Base-by-base conservation (phyloP, 2,329 filamentous ascomycete species). In the Penicillium sp. region DNA sequence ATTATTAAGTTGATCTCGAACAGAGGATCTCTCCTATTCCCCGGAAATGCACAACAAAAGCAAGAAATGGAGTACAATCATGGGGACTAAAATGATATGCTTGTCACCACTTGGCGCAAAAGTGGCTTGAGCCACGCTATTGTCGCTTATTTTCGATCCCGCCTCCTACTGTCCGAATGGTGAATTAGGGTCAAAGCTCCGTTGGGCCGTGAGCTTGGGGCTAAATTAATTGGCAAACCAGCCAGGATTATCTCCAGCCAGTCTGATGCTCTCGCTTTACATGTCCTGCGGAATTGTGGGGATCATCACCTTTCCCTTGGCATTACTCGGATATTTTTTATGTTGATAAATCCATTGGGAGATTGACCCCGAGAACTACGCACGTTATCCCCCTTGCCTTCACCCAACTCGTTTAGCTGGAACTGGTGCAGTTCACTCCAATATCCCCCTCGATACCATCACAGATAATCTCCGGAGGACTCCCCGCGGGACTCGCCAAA, bases 401-500 rank as follows among this genome's bases (percentile, higher is more conserved):
- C 19, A 11, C 25, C 27, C 14, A 2, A 9, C 13, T 16, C 8
- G 2, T 23, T 35, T 49, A 45, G 16, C 35, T 53, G 7, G 52
- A 42, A 23, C n/a, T 50, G 2, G 42, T 54, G 25, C 77, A 78
- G 1, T 70, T 68, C 37, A 78, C 71, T 0, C 76, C 77, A 62
- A 78, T 70, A 53, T 70, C 73, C 11, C 76, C 76, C 44, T 73
- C 50, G 42, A 78, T 75, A 2, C 75, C 80, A 63, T 84, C 80
- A 61, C 83, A 85, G 47, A 83, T 75, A 50, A 85, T 74, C 49
- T 77, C 77, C 16, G 75, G 67, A 11, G 75, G 67, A 23, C 68
- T 74, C 0, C 75, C 75, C 39, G 76, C 76, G 0, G 84, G 84
- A 45, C 79, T 83, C 0, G 75, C 81, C 51, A 88, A 67, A 56